Evolutionary conservation across 1,139 yeast genomes (phyloP).

Genomic region (Nakaseomyces nivariensis): DNA sequence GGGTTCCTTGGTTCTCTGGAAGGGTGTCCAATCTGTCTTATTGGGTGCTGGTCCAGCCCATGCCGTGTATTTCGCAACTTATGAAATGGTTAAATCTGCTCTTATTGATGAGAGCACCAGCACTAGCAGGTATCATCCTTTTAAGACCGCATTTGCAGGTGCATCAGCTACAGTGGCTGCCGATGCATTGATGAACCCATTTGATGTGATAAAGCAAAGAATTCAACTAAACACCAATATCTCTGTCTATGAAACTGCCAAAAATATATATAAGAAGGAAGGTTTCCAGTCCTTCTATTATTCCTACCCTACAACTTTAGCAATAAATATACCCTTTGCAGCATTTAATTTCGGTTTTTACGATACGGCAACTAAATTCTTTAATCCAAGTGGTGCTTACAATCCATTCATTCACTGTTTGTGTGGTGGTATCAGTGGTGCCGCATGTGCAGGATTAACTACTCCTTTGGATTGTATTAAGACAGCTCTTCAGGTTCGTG

Average conservation of each 20-base stretch:
- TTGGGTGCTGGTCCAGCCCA: conserved; percentile 99
- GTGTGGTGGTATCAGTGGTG: conserved; percentile 92
- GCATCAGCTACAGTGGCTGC: conserved; percentile 85
- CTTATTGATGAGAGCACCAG: conserved; percentile 21
- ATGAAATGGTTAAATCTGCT: conserved; percentile 60
- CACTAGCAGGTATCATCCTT: conserved; percentile 38
- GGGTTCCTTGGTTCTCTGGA: conserved; percentile 83
- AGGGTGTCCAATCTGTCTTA: conserved; percentile 87
- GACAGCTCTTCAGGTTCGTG: conserved; percentile 62
- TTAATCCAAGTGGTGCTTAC: conserved; percentile 70
- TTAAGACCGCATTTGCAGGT: conserved; percentile 79
- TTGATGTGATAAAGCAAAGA: conserved; percentile 86
- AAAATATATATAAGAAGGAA: conserved; percentile 53
- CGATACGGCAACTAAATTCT: conserved; percentile 64
- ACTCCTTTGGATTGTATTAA: conserved; percentile 93
- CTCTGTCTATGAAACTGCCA: conserved; percentile 32
- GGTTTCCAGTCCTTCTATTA: conserved; percentile 80
- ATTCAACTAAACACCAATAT: conserved; percentile 44
- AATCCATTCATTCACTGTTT: conserved; percentile 89
- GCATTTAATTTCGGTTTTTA: conserved; percentile 90
- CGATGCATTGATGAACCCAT: conserved; percentile 96
- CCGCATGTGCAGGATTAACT: conserved; percentile 91
- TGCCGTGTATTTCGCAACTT: conserved; percentile 90
- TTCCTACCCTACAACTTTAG: conserved; percentile 88
- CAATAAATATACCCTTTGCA: conserved; percentile 91